Evolutionary conservation across 1,284 basidiomycete species (phyloP).

Genomic region (Erythrobasidium hasegawianum): DNA sequence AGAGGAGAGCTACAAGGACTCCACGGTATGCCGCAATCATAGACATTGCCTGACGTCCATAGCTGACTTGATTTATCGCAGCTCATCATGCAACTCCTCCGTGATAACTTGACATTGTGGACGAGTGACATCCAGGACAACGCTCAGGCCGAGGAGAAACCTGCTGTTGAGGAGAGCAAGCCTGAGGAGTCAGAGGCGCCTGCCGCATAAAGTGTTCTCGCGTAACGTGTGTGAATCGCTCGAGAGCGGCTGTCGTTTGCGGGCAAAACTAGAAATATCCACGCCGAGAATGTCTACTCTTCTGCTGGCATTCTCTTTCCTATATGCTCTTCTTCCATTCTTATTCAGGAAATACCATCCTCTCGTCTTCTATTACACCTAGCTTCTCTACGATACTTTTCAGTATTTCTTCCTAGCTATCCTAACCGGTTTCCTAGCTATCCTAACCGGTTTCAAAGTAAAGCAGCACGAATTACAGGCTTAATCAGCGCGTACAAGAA

Average conservation of each 20-base stretch:
- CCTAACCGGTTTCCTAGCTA: too few species aligned
- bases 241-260: not conserved
- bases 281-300: not conserved
- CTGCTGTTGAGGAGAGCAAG: constrained; percentile 28
- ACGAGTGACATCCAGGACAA: constrained; percentile 38
- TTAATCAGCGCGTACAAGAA: too few species aligned
- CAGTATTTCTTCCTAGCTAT: too few species aligned
- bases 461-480: too few species aligned
- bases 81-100: constrained; percentile 97
- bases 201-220: not conserved
- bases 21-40: constrained; percentile 35
- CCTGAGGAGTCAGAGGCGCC: constrained; percentile 29
- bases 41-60: constrained; percentile 52
- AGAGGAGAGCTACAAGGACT: constrained; percentile 95
- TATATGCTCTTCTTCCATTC: constrained; percentile 1
- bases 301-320: not conserved
- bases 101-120: constrained; percentile 83
- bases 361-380: too few species aligned
- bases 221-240: not conserved
- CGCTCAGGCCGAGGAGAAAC: constrained; percentile 24
- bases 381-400: too few species aligned
- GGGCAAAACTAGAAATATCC: too few species aligned
- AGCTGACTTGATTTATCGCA: constrained; percentile 58
- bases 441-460: too few species aligned
- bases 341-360: not conserved